These are phyloP conservation scores for Colletotrichum brevisporum DNA, from an alignment of 2,329 filamentous ascomycete species.

Conservation along the genomic window DNA sequence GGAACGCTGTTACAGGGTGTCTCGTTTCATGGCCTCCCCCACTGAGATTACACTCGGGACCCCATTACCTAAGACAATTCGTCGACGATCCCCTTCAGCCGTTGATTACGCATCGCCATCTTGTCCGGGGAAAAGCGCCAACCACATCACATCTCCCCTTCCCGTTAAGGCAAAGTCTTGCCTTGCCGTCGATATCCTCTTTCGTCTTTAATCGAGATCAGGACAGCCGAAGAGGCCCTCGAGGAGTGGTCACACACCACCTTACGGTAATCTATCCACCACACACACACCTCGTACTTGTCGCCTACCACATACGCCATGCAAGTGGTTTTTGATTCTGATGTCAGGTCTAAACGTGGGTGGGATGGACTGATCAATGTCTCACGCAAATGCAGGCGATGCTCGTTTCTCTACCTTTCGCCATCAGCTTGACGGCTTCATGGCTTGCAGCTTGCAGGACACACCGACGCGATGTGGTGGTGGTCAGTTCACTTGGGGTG, in stretches of 20 bases:
- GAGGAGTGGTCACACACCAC: constrained; percentile 28
- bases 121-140: constrained; percentile 21
- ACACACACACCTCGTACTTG: constrained; percentile 22
- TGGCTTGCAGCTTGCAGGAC: constrained; percentile 39
- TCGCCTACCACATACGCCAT: constrained; percentile 27
- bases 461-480: constrained; percentile 26
- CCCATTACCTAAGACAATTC: constrained; percentile 5
- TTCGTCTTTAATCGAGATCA: constrained; percentile 40
- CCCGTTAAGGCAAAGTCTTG: constrained; percentile 28
- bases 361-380: constrained; percentile 33
- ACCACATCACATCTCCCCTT: constrained; percentile 14
- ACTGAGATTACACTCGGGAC: constrained; percentile 6
- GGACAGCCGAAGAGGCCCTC: constrained; percentile 12
- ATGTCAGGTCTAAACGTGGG: constrained; percentile 34
- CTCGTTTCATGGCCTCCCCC: constrained; percentile 7
- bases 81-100: constrained; percentile 4
- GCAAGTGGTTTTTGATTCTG: constrained; percentile 40
- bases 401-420: not conserved
- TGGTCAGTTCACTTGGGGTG: constrained; percentile 8
- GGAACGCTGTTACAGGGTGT: not conserved
- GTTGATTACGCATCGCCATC: constrained; percentile 15
- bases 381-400: constrained; percentile 31
- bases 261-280: constrained; percentile 28
- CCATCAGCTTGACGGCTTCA: constrained; percentile 28
- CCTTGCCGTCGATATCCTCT: constrained; percentile 1